phyloP scores from a whole-genome alignment of 2,329 filamentous ascomycete genomes.

The Elsinoe perseae region DNA sequence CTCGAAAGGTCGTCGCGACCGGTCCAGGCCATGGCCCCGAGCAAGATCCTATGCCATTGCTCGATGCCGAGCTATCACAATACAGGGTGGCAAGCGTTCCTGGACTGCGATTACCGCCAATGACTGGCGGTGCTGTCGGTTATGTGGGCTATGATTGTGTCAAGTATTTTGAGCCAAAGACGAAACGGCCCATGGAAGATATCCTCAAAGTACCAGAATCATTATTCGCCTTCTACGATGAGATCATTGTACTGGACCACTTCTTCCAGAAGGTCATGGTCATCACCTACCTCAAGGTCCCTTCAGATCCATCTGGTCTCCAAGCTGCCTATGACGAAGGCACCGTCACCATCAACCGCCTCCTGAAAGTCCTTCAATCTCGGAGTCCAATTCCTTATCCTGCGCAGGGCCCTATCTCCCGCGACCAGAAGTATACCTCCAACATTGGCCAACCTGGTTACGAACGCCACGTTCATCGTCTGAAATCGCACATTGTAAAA shows the following conservation, averaged over 20 bases:
- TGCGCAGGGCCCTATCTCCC: conserved; percentile 62
- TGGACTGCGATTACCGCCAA: conserved; percentile 69
- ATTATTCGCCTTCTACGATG: conserved; percentile 95
- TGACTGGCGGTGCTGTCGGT: conserved; percentile 88
- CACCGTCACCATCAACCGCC: conserved; percentile 53
- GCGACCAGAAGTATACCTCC: conserved; percentile 73
- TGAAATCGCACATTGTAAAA: conserved; percentile 84
- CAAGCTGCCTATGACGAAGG: conserved; percentile 63
- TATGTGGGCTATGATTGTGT: conserved; percentile 98
- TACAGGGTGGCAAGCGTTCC: conserved; percentile 77
- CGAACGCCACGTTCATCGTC: conserved; percentile 72
- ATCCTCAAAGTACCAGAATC: conserved; percentile 84
- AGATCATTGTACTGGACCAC: conserved; percentile 86
- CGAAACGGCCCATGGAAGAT: conserved; percentile 75
- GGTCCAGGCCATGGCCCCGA: conserved; percentile 80
- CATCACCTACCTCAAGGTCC: conserved; percentile 76
- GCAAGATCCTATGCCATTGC: conserved; percentile 71
- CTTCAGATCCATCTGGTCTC: conserved; percentile 45
- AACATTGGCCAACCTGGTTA: conserved; percentile 88
- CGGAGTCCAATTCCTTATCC: conserved; percentile 63
- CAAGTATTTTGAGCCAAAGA: conserved; percentile 95
- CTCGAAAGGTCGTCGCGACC: conserved; percentile 73
- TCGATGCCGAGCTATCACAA: conserved; percentile 72
- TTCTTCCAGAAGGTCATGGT: conserved; percentile 91
- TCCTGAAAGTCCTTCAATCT: conserved; percentile 63